Conservation (phyloP, 1,139 yeast species). For the Chernovozyma aurita region DNA sequence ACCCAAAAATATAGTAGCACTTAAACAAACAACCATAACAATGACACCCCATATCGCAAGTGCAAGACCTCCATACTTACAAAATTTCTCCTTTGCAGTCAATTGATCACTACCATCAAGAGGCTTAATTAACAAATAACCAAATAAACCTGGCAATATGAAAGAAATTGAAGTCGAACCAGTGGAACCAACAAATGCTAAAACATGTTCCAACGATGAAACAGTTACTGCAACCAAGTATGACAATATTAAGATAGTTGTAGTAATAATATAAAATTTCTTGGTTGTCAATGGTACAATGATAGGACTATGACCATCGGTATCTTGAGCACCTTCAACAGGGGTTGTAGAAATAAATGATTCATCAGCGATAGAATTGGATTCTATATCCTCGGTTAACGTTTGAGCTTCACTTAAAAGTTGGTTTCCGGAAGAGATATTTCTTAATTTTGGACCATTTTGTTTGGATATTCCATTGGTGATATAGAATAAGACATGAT, state of each 20-base stretch:
- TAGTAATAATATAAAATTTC: constrained; percentile 62
- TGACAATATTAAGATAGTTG: constrained; percentile 55
- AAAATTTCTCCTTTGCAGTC: constrained; percentile 34
- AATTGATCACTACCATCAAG: constrained; percentile 30
- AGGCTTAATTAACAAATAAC: constrained; percentile 59
- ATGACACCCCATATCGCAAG: constrained; percentile 70
- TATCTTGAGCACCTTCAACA: constrained; percentile 47
- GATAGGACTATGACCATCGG: constrained; percentile 48
- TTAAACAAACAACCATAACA: constrained; percentile 75
- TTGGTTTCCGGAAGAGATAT: constrained; percentile 1
- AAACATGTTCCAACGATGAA: constrained; percentile 73
- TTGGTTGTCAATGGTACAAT: constrained; percentile 49
- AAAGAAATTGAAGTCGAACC: constrained; percentile 94
- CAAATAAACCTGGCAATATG: constrained; percentile 88
- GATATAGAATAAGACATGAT: constrained; percentile 58
- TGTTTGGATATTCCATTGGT: constrained; percentile 24
- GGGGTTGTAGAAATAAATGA: constrained; percentile 45
- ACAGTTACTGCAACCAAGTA: constrained; percentile 76
- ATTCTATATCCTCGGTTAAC: constrained; percentile 19
- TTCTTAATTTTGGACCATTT: constrained; percentile 12
- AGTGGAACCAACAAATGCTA: constrained; percentile 92
- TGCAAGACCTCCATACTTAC: constrained; percentile 56
- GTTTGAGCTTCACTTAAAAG: constrained; percentile 5
- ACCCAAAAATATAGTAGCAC: constrained; percentile 66
- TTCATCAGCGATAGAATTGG: constrained; percentile 20